A percentile compares a stretch with the other conserved stretches of the same genome.
phyloP scores from a whole-genome alignment of 2,329 filamentous ascomycete species.

The Scleromitrula shiraiana region DNA sequence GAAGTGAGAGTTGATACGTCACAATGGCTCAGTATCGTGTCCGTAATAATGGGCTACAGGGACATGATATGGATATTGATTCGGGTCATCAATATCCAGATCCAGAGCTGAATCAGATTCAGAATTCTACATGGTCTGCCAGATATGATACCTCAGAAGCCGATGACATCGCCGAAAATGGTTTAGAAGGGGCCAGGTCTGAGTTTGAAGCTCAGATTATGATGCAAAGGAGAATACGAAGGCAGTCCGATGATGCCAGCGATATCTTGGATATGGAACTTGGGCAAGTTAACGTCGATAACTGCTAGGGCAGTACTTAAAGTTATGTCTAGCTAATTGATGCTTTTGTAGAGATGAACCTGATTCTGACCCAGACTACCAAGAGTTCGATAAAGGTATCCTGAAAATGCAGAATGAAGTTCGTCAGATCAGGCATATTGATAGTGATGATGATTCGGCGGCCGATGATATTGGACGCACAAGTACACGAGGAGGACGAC shows the following conservation, averaged over 20 bases:
- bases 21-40: no score
- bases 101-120: conserved; percentile 11
- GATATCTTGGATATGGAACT: conserved; percentile 7
- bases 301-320: no score
- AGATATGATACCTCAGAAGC: neutral
- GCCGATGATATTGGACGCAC: neutral
- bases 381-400: conserved; percentile 34
- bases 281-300: neutral
- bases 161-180: neutral
- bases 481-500: neutral
- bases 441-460: conserved; percentile 9
- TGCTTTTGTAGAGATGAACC: conserved; percentile 5
- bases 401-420: conserved; percentile 31
- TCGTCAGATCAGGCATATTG: conserved; percentile 14
- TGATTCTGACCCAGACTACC: conserved; percentile 35
- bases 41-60: neutral
- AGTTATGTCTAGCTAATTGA: neutral
- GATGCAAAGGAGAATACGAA: conserved; percentile 9
- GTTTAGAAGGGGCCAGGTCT: conserved; percentile 2
- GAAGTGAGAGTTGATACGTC: no score
- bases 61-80: neutral
- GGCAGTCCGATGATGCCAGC: neutral
- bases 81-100: conserved; percentile 12
- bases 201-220: conserved; percentile 9
- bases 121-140: conserved; percentile 3